A percentile compares a stretch with the other conserved stretches of the same genome.
Evolutionary conservation across 75 land plant genomes (phyloP).

Genomic region (Cupressus sempervirens): DNA sequence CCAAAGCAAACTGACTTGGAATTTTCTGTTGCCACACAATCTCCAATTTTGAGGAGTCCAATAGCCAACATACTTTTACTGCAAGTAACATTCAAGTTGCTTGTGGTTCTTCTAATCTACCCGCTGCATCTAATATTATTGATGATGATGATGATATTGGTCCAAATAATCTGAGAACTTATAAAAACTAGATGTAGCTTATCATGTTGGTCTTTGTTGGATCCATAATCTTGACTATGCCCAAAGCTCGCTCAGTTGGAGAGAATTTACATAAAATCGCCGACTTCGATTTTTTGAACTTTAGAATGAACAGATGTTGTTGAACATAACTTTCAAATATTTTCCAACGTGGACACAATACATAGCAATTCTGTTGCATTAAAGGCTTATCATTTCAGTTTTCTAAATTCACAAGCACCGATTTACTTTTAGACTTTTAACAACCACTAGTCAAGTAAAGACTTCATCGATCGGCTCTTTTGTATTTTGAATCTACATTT

Average conservation of each 20-base stretch:
- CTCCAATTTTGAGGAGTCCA: too few relatives aligned
- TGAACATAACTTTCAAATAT: not conserved
- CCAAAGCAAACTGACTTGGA: too few relatives aligned
- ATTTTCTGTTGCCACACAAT: too few relatives aligned
- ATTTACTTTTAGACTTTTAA: not conserved
- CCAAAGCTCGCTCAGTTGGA: not conserved
- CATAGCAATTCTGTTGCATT: not conserved
- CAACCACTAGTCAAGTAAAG: not conserved
- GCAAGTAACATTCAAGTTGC: too few relatives aligned
- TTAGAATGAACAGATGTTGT: not conserved
- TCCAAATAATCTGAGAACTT: not conserved
- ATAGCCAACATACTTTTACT: too few relatives aligned
- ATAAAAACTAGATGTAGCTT: not conserved
- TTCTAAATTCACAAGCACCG: not conserved
- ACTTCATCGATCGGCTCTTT: not conserved
- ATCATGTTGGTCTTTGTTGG: not conserved
- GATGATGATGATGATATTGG: too few relatives aligned
- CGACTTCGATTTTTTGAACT: not conserved
- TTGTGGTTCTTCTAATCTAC: too few relatives aligned
- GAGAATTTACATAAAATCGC: not conserved
- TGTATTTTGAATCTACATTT: not conserved
- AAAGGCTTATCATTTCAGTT: not conserved
- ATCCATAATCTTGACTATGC: not conserved
- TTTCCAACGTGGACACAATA: not conserved
- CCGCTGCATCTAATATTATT: too few relatives aligned